Base-by-base conservation (phyloP, 257 asterid species). In the Asclepias syriaca region DNA sequence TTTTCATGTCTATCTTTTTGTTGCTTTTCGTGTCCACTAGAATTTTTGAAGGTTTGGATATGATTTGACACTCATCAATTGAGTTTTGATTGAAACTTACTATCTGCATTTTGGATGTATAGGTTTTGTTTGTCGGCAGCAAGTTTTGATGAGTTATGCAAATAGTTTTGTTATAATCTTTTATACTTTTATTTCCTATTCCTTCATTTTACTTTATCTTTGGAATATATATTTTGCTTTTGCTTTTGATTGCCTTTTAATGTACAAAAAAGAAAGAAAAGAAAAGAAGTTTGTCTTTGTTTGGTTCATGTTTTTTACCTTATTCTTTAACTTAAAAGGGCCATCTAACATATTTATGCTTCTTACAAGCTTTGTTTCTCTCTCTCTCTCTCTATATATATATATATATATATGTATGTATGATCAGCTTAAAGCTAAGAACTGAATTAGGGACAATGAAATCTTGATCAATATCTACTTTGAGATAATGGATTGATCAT, bases 61-160 rank as follows among this genome's bases (percentile, higher is more conserved):
- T 77, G 79, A 81, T 59, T 71, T 74, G 81, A 69, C 76, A 37
- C 65, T 71, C 68, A 76, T 68, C 66, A 57, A 71, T 49, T 32
- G 66, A 63, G 65, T 58, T 24, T 15, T 4, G 18, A 8, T 5
- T 2, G 16, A 22, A 24, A 58, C 65, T 24, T 58, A 58, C 19
- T 16, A 11, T 58, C 1, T 18, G 2, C 58, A 29, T 65, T 14
- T 61, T 34, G 39, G 39, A 34, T 2, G 56, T 13, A 53, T 13
- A 53, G 69, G 45, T 49, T 50, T 55, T 13, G 13, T 51, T 27
- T 19, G 43, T 55, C 48, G 80, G 66, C 76, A 68, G 56, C 68
- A 72, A 67, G 72, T 34, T 40, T 10, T 11, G 0, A 29, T 29
- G 34, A 29, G 34, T 29, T 29, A 29, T 29, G 2, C 34, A 29